Conservation (phyloP, 2,329 filamentous ascomycete genomes). For the Exophiala xenobiotica region DNA sequence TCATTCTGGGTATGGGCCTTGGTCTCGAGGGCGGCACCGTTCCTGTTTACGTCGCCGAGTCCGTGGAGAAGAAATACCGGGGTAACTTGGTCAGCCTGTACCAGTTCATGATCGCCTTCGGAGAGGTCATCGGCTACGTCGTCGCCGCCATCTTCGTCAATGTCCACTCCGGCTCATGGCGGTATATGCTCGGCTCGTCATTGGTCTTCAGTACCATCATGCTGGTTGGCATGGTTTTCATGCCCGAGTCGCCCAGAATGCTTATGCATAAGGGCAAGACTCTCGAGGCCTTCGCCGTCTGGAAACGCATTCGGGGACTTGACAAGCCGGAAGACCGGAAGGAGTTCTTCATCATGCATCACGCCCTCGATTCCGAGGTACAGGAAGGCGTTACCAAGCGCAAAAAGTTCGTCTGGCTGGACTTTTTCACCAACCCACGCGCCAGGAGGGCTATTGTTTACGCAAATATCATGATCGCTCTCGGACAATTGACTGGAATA, state of each 20-base stretch:
- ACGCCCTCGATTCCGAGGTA: conserved; percentile 59
- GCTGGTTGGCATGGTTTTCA: conserved; percentile 65
- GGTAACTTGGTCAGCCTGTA: conserved; percentile 73
- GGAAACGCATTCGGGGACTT: conserved; percentile 69
- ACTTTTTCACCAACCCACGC: conserved; percentile 69
- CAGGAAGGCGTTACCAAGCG: conserved; percentile 53
- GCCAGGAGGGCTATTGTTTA: conserved; percentile 66
- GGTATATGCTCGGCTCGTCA: conserved; percentile 71
- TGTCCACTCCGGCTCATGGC: conserved; percentile 66
- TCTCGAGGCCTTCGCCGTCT: conserved; percentile 64
- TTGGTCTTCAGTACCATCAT: conserved; percentile 67
- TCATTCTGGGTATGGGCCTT: conserved; percentile 69
- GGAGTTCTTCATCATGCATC: conserved; percentile 72
- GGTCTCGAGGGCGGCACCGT: conserved; percentile 73
- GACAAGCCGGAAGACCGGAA: conserved; percentile 58
- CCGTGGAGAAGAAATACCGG: conserved; percentile 64
- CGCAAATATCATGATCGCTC: conserved; percentile 67
- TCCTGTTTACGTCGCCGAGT: conserved; percentile 72
- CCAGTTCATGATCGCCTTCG: conserved; percentile 73
- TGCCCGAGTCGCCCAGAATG: conserved; percentile 68
- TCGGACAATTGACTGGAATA: conserved; percentile 70
- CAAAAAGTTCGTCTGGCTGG: conserved; percentile 64
- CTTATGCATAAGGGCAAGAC: conserved; percentile 66
- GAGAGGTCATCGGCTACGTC: conserved; percentile 71
- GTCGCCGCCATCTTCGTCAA: conserved; percentile 70